Conservation (phyloP, 2,329 filamentous ascomycete genomes). For the Trichoderma simmonsii region DNA sequence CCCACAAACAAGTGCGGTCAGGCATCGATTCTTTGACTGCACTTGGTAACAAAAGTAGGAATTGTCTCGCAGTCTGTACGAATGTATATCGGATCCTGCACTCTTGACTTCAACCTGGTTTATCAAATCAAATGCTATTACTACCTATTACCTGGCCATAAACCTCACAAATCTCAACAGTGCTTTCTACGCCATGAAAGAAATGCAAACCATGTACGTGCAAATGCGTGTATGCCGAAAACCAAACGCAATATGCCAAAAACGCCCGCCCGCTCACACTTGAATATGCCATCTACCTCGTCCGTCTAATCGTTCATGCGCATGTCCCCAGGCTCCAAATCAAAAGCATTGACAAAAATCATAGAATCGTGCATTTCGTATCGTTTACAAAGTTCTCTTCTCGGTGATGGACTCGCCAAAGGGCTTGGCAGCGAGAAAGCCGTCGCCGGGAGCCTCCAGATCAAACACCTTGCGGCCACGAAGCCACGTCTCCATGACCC, state of each 20-base stretch:
- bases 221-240: neutral
- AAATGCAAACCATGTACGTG: neutral
- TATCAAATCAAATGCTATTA: neutral
- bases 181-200: neutral
- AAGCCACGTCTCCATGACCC: conserved; percentile 83
- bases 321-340: neutral
- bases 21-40: neutral
- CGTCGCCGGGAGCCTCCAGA: conserved; percentile 51
- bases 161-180: neutral
- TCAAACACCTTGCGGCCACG: conserved; percentile 73
- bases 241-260: neutral
- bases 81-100: neutral
- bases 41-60: neutral
- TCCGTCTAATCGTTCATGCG: conserved; percentile 2
- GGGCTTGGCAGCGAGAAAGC: conserved; percentile 49
- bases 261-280: conserved; percentile 10
- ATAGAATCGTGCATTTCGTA: neutral
- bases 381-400: conserved; percentile 46
- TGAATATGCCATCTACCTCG: neutral
- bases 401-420: conserved; percentile 58
- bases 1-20: neutral
- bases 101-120: neutral
- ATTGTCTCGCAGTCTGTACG: neutral
- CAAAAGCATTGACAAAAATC: neutral
- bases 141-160: neutral